phyloP scores from a whole-genome alignment of 2,329 filamentous ascomycete genomes.

The Geosmithia putterillii region DNA sequence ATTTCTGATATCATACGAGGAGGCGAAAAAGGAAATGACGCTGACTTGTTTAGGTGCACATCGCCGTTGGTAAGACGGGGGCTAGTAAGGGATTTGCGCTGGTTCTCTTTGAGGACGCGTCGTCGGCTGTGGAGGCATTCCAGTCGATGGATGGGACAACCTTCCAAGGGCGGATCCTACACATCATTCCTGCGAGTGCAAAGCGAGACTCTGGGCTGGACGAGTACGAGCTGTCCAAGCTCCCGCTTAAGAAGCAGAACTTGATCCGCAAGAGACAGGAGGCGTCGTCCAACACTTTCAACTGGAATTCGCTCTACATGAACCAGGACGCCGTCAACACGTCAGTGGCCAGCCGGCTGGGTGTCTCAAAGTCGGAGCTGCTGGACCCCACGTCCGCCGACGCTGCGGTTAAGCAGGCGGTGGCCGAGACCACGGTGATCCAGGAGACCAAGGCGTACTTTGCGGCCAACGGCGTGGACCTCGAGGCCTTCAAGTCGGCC shows the following conservation, averaged over 20 bases:
- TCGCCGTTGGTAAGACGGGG: constrained; percentile 63
- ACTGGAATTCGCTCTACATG: constrained; percentile 99
- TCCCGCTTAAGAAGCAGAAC: constrained; percentile 90
- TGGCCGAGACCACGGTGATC: constrained; percentile 91
- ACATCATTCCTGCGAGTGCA: constrained; percentile 73
- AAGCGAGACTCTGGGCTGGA: constrained; percentile 76
- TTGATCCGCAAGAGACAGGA: constrained; percentile 77
- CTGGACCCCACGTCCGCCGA: constrained; percentile 93
- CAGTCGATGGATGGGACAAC: constrained; percentile 68
- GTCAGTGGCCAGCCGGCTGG: constrained; percentile 74
- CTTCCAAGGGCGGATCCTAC: constrained; percentile 85
- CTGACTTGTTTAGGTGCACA: constrained; percentile 55
- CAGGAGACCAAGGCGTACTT: constrained; percentile 95
- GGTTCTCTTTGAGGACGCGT: constrained; percentile 62
- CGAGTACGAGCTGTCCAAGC: constrained; percentile 78
- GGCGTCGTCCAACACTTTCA: constrained; percentile 68
- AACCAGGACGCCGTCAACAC: constrained; percentile 90
- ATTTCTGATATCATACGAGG: constrained; percentile 9
- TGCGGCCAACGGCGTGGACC: constrained; percentile 71
- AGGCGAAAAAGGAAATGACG: not conserved
- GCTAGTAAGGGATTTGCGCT: constrained; percentile 84
- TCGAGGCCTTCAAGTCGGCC: constrained; percentile 79
- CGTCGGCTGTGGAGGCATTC: constrained; percentile 68
- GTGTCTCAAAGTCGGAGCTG: constrained; percentile 81
- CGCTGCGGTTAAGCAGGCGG: constrained; percentile 89